Conservation (phyloP, 768 basidiomycete species). For the Mycena olivaceomarginata region DNA sequence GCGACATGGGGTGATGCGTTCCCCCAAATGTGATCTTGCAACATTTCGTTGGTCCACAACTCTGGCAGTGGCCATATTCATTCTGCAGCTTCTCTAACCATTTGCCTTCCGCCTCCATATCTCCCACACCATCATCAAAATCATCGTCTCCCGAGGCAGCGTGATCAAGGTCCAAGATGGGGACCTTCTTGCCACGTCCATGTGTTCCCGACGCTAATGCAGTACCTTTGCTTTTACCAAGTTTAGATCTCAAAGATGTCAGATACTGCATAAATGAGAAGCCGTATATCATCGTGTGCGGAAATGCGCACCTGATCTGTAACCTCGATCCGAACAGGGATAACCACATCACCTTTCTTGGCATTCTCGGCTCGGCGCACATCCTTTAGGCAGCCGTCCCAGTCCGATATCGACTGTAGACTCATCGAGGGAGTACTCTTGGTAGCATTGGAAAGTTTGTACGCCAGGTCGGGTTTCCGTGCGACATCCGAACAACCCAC, state of each 20-base stretch:
- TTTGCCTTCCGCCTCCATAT: conserved; percentile 11
- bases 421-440: too few relatives aligned
- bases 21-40: conserved; percentile 20
- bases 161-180: conserved; percentile 21
- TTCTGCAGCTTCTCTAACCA: neutral
- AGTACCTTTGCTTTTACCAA: neutral
- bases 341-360: neutral
- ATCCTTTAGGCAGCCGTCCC: conserved; percentile 11
- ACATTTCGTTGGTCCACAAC: conserved; percentile 16
- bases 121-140: neutral
- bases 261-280: conserved; percentile 4
- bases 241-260: neutral
- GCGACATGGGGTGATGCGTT: neutral
- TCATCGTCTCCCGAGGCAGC: conserved; percentile 12
- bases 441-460: too few relatives aligned
- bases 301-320: conserved; percentile 3
- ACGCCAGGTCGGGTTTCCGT: too few relatives aligned
- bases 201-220: too few relatives aligned
- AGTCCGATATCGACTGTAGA: neutral
- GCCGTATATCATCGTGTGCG: neutral
- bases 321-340: neutral
- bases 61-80: neutral
- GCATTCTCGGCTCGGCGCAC: neutral
- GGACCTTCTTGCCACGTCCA: neutral
- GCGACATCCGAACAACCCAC: too few relatives aligned